phyloP scores from a whole-genome alignment of 495 filamentous ascomycete species.

The Penicillium bialowiezense region DNA sequence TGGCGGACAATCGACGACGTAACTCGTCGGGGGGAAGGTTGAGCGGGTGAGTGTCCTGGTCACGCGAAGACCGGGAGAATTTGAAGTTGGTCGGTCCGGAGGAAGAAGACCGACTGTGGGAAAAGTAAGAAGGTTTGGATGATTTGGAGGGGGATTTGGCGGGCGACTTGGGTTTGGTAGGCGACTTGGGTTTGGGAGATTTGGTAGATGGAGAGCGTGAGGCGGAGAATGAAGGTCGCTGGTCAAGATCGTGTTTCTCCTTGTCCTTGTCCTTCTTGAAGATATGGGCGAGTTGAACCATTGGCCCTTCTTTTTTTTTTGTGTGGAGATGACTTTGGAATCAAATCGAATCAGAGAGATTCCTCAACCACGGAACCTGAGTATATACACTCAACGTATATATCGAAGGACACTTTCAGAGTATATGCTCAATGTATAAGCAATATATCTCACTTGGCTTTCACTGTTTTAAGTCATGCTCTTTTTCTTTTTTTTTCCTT shows the following conservation, averaged over 20 bases:
- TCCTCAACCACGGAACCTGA: background rate
- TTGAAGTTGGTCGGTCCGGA: constrained; percentile 15
- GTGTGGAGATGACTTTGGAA: constrained; percentile 7
- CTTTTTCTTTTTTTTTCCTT: too few relatives aligned
- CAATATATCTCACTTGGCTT: too few relatives aligned
- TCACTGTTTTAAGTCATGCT: too few relatives aligned
- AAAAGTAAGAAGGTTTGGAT: constrained; percentile 26
- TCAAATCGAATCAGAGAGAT: constrained; percentile 47
- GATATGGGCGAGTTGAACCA: constrained; percentile 38
- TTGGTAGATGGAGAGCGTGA: constrained; percentile 22
- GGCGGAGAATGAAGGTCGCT: constrained; percentile 22
- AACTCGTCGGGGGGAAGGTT: constrained; percentile 86
- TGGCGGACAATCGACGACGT: constrained; percentile 64
- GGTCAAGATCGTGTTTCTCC: constrained; percentile 17
- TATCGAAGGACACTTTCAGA: too few relatives aligned
- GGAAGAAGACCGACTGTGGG: constrained; percentile 35
- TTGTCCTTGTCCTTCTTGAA: constrained; percentile 39
- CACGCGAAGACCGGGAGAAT: constrained; percentile 49
- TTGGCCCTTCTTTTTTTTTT: constrained; percentile 5
- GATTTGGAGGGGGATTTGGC: constrained; percentile 29
- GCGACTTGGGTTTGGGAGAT: constrained; percentile 7
- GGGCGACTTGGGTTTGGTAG: constrained; percentile 19
- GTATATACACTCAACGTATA: background rate
- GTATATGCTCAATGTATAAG: too few relatives aligned
- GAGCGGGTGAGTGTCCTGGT: constrained; percentile 73